Base-by-base conservation (phyloP, 495 filamentous ascomycete genomes). In the Daldinia caldariorum region DNA sequence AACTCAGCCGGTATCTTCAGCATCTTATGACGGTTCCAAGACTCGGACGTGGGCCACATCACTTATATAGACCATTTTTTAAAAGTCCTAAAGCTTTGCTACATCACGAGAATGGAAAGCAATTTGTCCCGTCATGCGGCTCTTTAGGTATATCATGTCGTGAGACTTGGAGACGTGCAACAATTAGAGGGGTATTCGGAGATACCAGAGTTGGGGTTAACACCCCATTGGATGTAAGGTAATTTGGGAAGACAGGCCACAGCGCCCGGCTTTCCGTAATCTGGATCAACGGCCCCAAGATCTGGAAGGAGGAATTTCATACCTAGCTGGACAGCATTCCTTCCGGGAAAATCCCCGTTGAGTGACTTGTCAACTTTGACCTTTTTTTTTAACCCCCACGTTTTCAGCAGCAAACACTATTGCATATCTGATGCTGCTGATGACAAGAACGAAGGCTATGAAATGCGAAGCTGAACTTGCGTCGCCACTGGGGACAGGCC, bases 91-190 rank as follows among this genome's bases (percentile, higher is more conserved):
- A 47, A 47, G 43, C 18, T 47, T 22, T 47, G 7, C 43, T 47
- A 47, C 20, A 47, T 47, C 4, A 20, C 16, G 18, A 12, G 18
- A 47, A 22, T 22, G 8, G 9, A 22, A 47, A 18, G 43, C 20
- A 5, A 18, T 47, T 47, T 47, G 55, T 26, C 6, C 6, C 20
- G 16, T 57, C 29, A 41, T 71, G 69, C 63, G 69, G 69, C 69
- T 67, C 63, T 58, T 38, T 37, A 37, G 13, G 13, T 20, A 54
- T 13, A 26, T 31, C 41, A 67, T 63, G 53, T 49, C 54, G 63
- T 66, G 63, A 20, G 51, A 71, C 58, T 31, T 3, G 35, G 14
- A 35, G 13, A 67, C 5, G 20, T 58, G 63, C 58, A 63, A 54
- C 7, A 67, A 57, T 45, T 49, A 34, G 55, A 43, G 57, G 57